These are phyloP conservation scores for Magnusiomyces clavatus DNA, from an alignment of 1,139 yeast species.

Conservation along the genomic window DNA sequence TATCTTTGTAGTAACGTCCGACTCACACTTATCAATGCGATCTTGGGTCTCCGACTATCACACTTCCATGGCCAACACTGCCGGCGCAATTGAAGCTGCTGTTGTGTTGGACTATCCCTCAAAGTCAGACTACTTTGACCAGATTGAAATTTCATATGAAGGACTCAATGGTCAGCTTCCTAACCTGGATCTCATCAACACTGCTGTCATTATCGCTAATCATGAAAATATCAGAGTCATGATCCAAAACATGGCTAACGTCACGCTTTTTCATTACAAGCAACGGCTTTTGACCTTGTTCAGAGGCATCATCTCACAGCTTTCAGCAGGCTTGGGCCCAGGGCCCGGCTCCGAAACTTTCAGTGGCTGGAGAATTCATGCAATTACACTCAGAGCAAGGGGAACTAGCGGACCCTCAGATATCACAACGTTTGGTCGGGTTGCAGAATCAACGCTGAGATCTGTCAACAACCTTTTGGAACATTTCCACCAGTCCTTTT, in stretches of 20 bases:
- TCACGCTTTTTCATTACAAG: constrained; percentile 12
- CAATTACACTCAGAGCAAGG: constrained; percentile 68
- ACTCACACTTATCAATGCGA: constrained; percentile 61
- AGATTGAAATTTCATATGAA: constrained; percentile 68
- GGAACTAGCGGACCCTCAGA: constrained; percentile 56
- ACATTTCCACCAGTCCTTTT: constrained; percentile 94
- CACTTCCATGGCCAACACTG: constrained; percentile 73
- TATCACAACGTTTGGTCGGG: constrained; percentile 85
- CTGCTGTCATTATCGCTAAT: constrained; percentile 61
- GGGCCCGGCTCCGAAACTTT: constrained; percentile 78
- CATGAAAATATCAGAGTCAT: constrained; percentile 70
- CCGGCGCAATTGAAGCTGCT: constrained; percentile 95
- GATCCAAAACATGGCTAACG: constrained; percentile 46
- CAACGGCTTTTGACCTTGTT: constrained; percentile 54
- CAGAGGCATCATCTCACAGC: constrained; percentile 58
- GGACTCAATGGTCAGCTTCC: constrained; percentile 96
- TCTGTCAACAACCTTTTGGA: constrained; percentile 88
- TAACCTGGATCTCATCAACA: constrained; percentile 79
- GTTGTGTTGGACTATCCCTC: constrained; percentile 70
- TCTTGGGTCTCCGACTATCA: constrained; percentile 96
- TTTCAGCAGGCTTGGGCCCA: constrained; percentile 58
- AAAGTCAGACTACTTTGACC: constrained; percentile 56
- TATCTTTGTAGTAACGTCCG: constrained; percentile 73
- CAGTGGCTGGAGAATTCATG: constrained; percentile 94
- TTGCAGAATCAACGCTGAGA: constrained; percentile 79